Evolutionary conservation across 2,329 filamentous ascomycete species (phyloP), one percentile per base, ranked within the genome.

Genomic region (Epicoccum nigrum): DNA sequence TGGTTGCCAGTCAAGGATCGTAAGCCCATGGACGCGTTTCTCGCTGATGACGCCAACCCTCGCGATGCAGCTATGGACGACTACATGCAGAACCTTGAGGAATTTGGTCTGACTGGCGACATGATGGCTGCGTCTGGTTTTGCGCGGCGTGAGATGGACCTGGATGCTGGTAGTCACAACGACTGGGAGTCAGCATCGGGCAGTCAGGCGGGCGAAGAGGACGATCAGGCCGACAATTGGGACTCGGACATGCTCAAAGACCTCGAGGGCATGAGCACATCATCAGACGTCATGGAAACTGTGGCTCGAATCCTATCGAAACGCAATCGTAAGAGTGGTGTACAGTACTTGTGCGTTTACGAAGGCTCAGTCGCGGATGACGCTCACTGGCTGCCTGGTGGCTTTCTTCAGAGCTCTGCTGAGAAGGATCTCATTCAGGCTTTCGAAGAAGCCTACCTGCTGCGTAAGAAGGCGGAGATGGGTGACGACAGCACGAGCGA

Each of bases 21-120:
- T 13, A 60, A 63, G 4, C 43, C 57, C 30, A 65, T 65, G 60
- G 54, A 63, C 7, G 44, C 54, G 16, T 61, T 65, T 44, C 33
- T 69, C 12, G 45, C 30, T 16, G 61, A 57, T 23, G 30, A 69
- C 8, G 52, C 56, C 1, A 56, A 67, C 31, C 54, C 61, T 19
- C 59, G 51, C 9, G 59, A 66, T 34, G 62, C 63, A 1, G 76
- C 85, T 33, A 74, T 86, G 60, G 81, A 83, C 1, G 89, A 92
- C 63, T 92, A 92, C 61, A 86, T 90, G 63, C 80, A 83, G 34
- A 90, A 91, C 55, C 79, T 89, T 63, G 73, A 73, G 15, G 78
- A 78, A 1, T 78, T 79, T 39, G 77, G 76, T 3, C 55, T 67
- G 39, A 64, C 65, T 15, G 66, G 70, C 12, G 67, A 69, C 19